phyloP scores from a whole-genome alignment of 495 filamentous ascomycete species.

The Penicillium cataractarum region DNA sequence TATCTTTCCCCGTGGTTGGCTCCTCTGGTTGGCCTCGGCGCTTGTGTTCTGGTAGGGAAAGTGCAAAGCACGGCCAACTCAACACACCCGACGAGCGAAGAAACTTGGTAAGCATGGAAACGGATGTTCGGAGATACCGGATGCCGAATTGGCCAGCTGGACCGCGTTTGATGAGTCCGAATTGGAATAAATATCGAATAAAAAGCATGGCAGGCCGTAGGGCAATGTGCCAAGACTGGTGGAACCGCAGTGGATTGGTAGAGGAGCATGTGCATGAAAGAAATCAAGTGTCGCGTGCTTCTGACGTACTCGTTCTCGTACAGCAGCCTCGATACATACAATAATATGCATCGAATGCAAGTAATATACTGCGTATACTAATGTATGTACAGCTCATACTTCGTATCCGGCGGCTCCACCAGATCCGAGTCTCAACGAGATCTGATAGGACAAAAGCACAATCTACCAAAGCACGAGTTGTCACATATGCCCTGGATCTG shows the following conservation, averaged over 20 bases:
- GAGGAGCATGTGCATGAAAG: neutral
- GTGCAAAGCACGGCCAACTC: neutral
- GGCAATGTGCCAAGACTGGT: neutral
- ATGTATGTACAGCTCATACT: neutral
- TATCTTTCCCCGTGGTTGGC: neutral
- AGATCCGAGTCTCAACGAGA: neutral
- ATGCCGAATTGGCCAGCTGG: neutral
- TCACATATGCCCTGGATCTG: neutral
- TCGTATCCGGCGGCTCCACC: neutral
- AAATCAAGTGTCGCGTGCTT: constrained; percentile 6
- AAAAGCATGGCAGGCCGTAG: neutral
- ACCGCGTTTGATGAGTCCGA: neutral
- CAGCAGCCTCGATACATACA: neutral
- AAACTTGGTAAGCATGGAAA: neutral
- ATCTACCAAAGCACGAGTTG: neutral
- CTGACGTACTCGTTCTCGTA: constrained; percentile 3
- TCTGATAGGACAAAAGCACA: neutral
- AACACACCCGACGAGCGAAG: neutral
- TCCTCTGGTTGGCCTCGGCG: neutral
- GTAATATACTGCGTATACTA: neutral
- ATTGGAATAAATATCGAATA: neutral
- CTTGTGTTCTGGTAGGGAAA: neutral
- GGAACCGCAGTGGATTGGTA: neutral
- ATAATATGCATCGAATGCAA: neutral
- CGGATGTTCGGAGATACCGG: neutral